Evolutionary conservation across 805 yeast genomes (phyloP).

Genomic region (Spathaspora sp.): DNA sequence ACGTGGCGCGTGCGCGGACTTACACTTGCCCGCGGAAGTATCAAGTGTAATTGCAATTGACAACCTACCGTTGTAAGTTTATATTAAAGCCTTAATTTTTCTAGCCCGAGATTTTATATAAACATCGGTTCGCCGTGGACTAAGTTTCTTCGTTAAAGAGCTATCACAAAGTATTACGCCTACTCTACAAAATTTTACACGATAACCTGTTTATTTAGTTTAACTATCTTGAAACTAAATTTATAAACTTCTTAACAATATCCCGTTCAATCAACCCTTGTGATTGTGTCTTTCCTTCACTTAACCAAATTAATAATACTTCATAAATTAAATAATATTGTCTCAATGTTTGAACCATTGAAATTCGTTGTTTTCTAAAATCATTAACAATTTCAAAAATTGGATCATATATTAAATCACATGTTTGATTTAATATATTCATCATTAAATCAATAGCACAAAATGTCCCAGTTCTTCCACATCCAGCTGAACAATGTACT

Average conservation of each 20-base stretch:
- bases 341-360: slow-evolving; percentile 57
- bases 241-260: slow-evolving; percentile 11
- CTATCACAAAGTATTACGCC: no score
- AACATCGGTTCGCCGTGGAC: no score
- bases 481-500: slow-evolving; percentile 95
- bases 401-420: slow-evolving; percentile 29
- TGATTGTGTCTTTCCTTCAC: not conserved
- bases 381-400: slow-evolving; percentile 44
- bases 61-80: no score
- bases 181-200: no score
- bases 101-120: no score
- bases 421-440: slow-evolving; percentile 12
- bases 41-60: no score
- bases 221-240: no score
- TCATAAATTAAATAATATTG: slow-evolving; percentile 54
- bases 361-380: slow-evolving; percentile 49
- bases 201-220: no score
- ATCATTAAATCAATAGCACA: slow-evolving; percentile 34
- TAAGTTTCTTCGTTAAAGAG: no score
- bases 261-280: slow-evolving; percentile 7
- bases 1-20: no score
- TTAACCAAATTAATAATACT: slow-evolving; percentile 19
- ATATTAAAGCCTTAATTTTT: no score
- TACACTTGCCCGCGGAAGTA: no score
- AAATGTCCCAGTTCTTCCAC: slow-evolving; percentile 90